phyloP scores from a whole-genome alignment of 129 eudicot species.

The Helichrysum umbraculigerum region DNA sequence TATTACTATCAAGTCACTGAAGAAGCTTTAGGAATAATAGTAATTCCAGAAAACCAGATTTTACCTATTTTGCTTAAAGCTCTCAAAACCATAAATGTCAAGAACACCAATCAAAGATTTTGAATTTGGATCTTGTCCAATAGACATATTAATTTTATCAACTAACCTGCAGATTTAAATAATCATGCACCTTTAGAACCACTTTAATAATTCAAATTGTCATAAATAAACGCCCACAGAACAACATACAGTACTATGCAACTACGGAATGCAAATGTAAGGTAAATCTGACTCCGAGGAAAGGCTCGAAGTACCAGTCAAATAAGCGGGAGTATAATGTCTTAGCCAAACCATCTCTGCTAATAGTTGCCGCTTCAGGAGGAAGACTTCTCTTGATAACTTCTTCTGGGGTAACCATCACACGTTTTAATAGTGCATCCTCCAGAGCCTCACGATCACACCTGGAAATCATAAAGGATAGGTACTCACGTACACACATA shows the following conservation, averaged over 20 bases:
- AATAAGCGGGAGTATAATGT: conserved; percentile 86
- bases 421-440: conserved; percentile 92
- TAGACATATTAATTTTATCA: conserved; percentile 80
- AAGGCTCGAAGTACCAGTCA: conserved; percentile 66
- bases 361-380: conserved; percentile 73
- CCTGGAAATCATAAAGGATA: conserved; percentile 47
- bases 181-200: conserved; percentile 22
- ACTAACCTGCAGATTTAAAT: conserved; percentile 69
- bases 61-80: conserved; percentile 93
- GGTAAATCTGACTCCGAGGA: conserved; percentile 16
- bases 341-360: conserved; percentile 97
- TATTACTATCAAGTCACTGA: conserved; percentile 22
- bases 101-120: conserved; percentile 92
- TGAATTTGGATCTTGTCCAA: conserved; percentile 96
- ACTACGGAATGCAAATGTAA: background rate
- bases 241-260: conserved; percentile 16
- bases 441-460: conserved; percentile 78
- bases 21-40: conserved; percentile 6
- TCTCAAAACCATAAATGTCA: conserved; percentile 97
- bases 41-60: conserved; percentile 6
- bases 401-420: conserved; percentile 99
- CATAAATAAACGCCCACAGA: conserved; percentile 13
- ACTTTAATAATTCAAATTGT: conserved; percentile 9
- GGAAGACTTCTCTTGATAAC: conserved; percentile 96
- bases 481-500: background rate